phyloP scores from a whole-genome alignment of 192 early-diverging fungal genomes.

The Umbelopsis sp. region DNA sequence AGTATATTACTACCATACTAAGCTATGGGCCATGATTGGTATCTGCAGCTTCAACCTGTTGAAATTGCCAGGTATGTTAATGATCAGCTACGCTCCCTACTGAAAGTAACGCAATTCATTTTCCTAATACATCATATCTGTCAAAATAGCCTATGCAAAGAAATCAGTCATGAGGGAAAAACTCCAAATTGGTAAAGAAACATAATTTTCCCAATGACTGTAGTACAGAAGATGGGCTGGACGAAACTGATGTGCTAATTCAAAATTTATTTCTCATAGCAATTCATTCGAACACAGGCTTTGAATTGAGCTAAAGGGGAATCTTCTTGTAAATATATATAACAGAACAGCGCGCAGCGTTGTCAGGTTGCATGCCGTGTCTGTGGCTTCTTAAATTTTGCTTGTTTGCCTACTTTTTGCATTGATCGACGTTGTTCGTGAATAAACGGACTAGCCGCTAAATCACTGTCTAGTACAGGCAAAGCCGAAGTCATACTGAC shows the following conservation, averaged over 20 bases:
- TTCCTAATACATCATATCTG: slow-evolving; percentile 37
- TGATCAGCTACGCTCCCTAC: neutral
- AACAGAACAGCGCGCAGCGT: neutral
- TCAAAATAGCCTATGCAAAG: slow-evolving; percentile 42
- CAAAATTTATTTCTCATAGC: slow-evolving; percentile 33
- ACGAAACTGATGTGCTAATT: neutral
- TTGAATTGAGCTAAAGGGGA: slow-evolving; percentile 64
- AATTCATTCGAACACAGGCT: slow-evolving; percentile 71
- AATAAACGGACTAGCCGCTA: slow-evolving; percentile 34
- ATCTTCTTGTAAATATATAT: slow-evolving; percentile 19
- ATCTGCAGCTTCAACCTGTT: slow-evolving; percentile 54
- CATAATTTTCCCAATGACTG: neutral
- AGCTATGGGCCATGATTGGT: neutral
- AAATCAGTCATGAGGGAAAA: slow-evolving; percentile 60
- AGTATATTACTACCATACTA: neutral
- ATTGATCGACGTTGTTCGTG: slow-evolving; percentile 22
- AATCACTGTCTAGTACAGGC: slow-evolving; percentile 29
- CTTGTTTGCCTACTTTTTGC: neutral
- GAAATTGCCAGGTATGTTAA: slow-evolving; percentile 60
- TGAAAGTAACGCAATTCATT: neutral
- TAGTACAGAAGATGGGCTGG: neutral
- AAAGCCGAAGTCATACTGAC: neutral
- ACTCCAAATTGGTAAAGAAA: slow-evolving; percentile 57
- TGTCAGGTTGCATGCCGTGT: neutral
- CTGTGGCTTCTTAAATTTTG: neutral